phyloP scores from a whole-genome alignment of 345 rosid genomes.

The Psidium friedrichsthalianum region DNA sequence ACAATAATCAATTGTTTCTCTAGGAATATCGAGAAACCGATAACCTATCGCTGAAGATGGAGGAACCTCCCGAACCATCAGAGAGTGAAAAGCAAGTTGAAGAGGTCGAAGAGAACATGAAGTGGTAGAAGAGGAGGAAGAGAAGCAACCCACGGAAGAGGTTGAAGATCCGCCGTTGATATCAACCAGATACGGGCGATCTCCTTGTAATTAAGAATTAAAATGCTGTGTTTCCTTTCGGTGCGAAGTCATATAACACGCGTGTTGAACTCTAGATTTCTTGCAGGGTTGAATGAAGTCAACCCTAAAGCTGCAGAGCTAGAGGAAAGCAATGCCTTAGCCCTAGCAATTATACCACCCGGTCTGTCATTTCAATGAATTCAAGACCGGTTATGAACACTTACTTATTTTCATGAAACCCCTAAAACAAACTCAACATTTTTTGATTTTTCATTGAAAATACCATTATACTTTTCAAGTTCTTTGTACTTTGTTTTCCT shows the following conservation, averaged over 20 bases:
- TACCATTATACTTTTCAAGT: neutral
- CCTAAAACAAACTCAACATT: neutral
- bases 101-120: conserved; percentile 23
- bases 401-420: neutral
- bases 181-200: conserved; percentile 39
- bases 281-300: conserved; percentile 65
- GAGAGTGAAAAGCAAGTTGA: conserved; percentile 32
- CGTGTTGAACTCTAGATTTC: neutral
- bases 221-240: neutral
- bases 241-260: neutral
- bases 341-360: conserved; percentile 77
- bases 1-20: neutral
- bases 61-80: conserved; percentile 19
- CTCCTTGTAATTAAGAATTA: conserved; percentile 26
- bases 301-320: conserved; percentile 66
- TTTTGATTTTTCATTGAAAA: neutral
- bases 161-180: conserved; percentile 43
- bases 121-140: conserved; percentile 26
- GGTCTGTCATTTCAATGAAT: conserved; percentile 23
- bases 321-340: conserved; percentile 75
- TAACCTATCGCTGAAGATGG: conserved; percentile 16
- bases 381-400: neutral
- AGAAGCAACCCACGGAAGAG: conserved; percentile 30
- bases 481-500: neutral
- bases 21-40: conserved; percentile 52